Percentiles rank a stretch among this genome's conserved stretches.
These are phyloP conservation scores for Chrysosporium queenslandicum DNA, from an alignment of 2,329 filamentous ascomycete genomes.

Conservation along the genomic window DNA sequence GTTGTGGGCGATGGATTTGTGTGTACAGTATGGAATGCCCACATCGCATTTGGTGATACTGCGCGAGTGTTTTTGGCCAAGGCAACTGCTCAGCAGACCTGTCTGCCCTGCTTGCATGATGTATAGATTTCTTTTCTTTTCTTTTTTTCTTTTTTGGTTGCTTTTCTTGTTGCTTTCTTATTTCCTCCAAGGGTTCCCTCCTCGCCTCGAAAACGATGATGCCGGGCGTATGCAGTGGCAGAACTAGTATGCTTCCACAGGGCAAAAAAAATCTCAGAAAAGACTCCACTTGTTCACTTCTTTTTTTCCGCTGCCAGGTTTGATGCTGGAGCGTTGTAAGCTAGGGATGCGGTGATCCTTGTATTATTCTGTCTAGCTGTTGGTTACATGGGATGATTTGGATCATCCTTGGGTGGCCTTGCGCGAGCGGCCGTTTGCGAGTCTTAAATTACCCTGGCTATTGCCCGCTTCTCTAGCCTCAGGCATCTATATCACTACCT, in stretches of 20 bases:
- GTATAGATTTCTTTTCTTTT: slow-evolving; percentile 6
- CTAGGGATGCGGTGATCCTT: too few species aligned
- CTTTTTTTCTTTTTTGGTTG: neutral
- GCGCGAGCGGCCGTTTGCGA: too few species aligned
- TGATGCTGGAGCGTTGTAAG: too few species aligned
- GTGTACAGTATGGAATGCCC: neutral
- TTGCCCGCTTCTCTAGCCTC: too few species aligned
- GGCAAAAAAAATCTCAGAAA: neutral
- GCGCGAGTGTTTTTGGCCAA: neutral
- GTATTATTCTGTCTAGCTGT: too few species aligned
- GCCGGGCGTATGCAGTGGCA: slow-evolving; percentile 11
- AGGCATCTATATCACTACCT: too few species aligned
- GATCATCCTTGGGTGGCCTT: too few species aligned
- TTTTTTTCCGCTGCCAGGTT: too few species aligned
- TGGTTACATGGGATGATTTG: too few species aligned
- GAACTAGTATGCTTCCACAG: slow-evolving; percentile 3
- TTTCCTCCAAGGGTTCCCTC: neutral
- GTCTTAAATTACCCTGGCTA: too few species aligned
- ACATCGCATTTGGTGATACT: neutral
- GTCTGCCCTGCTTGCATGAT: neutral
- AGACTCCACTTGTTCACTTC: slow-evolving; percentile 10
- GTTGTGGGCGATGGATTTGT: slow-evolving; percentile 2
- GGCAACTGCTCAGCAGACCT: neutral
- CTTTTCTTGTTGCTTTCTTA: neutral
- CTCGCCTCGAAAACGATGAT: neutral